Conservation (phyloP, 2,329 filamentous ascomycete species). For the Lasiodiplodia hormozganensis region DNA sequence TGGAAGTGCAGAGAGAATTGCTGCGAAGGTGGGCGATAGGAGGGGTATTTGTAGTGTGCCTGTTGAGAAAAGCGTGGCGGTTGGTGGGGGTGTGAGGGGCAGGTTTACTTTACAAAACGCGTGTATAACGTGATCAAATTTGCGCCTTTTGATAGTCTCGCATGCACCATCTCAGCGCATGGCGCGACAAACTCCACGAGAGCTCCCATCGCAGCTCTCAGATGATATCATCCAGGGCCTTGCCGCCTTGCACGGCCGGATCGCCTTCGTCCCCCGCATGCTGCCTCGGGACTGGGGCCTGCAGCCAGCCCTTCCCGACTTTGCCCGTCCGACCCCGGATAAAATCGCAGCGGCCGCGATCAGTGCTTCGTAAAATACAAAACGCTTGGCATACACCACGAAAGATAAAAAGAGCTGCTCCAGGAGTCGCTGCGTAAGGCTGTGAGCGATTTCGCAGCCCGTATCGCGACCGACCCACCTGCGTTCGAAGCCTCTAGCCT, state of each 20-base stretch:
- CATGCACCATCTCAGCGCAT: constrained; percentile 10
- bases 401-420: not conserved
- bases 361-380: not conserved
- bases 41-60: not conserved
- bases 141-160: constrained; percentile 11
- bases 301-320: constrained; percentile 22
- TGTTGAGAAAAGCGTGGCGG: not conserved
- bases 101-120: constrained; percentile 8
- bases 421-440: not conserved
- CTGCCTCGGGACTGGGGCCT: constrained; percentile 20
- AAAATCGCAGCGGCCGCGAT: not conserved
- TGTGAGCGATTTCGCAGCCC: constrained; percentile 24
- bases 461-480: constrained; percentile 23
- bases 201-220: not conserved
- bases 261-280: constrained; percentile 22
- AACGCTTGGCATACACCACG: not conserved
- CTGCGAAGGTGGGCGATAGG: not conserved
- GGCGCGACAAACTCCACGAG: not conserved
- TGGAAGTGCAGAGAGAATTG: not conserved
- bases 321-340: constrained; percentile 12
- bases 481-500: constrained; percentile 13
- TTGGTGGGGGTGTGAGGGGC: constrained; percentile 5
- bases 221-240: constrained; percentile 12
- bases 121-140: constrained; percentile 19
- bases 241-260: constrained; percentile 2